Evolutionary conservation across 345 rosid genomes (phyloP).

Genomic region (Populus nigra): DNA sequence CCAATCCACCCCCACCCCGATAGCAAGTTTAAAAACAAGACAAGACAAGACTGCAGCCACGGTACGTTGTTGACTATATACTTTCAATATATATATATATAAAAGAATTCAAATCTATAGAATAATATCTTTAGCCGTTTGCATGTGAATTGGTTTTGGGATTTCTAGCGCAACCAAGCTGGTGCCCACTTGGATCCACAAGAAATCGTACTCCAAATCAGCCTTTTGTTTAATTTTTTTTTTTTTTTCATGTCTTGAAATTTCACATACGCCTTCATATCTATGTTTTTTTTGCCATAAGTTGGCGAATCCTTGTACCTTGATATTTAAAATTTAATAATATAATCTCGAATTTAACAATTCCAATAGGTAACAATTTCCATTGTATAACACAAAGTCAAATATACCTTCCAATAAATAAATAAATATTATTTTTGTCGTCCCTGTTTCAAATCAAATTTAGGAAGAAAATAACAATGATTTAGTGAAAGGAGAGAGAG

Average conservation of each 20-base stretch:
- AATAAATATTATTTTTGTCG: too few species aligned
- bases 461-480: too few species aligned
- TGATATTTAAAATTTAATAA: not conserved
- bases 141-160: not conserved
- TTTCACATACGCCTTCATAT: not conserved
- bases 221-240: not conserved
- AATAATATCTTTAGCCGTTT: not conserved
- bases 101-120: not conserved
- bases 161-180: not conserved
- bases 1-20: too few species aligned
- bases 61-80: not conserved
- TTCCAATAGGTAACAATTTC: too few species aligned
- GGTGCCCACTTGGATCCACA: not conserved
- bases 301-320: not conserved
- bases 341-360: too few species aligned
- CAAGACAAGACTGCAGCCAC: not conserved
- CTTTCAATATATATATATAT: not conserved
- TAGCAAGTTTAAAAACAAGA: not conserved
- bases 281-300: not conserved
- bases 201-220: not conserved
- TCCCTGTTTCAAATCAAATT: too few species aligned
- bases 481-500: too few species aligned
- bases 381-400: too few species aligned
- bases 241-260: not conserved
- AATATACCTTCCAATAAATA: too few species aligned